A percentile compares a stretch with the other conserved stretches of the same genome.
These are phyloP conservation scores for Salisapilia sapeloensis DNA, from an alignment of 352 stramenopile genomes.

Conservation along the genomic window DNA sequence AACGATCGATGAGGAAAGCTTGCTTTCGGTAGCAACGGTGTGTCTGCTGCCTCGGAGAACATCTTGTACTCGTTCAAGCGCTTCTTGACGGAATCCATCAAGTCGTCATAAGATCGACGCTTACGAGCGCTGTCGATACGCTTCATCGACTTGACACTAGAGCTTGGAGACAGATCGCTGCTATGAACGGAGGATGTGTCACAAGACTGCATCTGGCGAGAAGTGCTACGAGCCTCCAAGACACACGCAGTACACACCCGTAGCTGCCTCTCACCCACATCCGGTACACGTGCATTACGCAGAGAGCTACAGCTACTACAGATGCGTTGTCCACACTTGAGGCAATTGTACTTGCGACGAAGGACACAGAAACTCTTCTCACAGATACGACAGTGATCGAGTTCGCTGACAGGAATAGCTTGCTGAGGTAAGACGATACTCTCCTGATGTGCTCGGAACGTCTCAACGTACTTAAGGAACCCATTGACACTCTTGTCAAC, in stretches of 20 bases:
- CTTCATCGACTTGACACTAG: neutral
- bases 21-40: slow-evolving; percentile 25
- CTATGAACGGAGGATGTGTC: too few species aligned
- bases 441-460: slow-evolving; percentile 42
- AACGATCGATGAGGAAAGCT: slow-evolving; percentile 55
- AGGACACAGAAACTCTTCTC: slow-evolving; percentile 61
- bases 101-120: slow-evolving; percentile 52
- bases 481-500: slow-evolving; percentile 77
- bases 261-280: slow-evolving; percentile 53
- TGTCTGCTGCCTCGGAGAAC: slow-evolving; percentile 26
- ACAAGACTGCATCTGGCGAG: slow-evolving; percentile 12
- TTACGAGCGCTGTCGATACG: slow-evolving; percentile 3
- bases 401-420: slow-evolving; percentile 55
- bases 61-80: slow-evolving; percentile 74
- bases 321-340: slow-evolving; percentile 68
- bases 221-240: slow-evolving; percentile 38
- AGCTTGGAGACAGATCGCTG: neutral
- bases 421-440: slow-evolving; percentile 62
- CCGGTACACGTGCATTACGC: slow-evolving; percentile 38
- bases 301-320: slow-evolving; percentile 64
- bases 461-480: slow-evolving; percentile 78
- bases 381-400: slow-evolving; percentile 52
- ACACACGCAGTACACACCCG: slow-evolving; percentile 69
- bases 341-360: slow-evolving; percentile 62
- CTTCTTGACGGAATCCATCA: slow-evolving; percentile 53